phyloP scores from a whole-genome alignment of 2,329 filamentous ascomycete genomes.

The Colletotrichum brevisporum region DNA sequence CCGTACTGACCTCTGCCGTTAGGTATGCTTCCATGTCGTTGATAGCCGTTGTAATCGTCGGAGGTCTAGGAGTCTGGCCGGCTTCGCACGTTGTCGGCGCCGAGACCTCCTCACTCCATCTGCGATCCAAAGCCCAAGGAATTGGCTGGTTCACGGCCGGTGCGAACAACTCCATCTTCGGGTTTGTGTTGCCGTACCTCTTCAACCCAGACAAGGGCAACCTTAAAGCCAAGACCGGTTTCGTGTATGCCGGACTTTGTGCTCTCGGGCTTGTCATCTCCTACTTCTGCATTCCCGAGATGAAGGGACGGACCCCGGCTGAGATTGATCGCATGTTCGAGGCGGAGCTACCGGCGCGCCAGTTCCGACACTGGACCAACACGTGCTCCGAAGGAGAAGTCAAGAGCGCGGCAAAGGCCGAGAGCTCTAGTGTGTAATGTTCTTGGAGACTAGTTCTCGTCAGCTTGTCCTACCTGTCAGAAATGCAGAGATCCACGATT shows the following conservation, averaged over 20 bases:
- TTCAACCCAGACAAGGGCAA: slow-evolving; percentile 58
- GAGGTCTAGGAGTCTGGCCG: slow-evolving; percentile 60
- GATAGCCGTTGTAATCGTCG: slow-evolving; percentile 60
- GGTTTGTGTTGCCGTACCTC: slow-evolving; percentile 64
- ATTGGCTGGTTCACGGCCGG: slow-evolving; percentile 59
- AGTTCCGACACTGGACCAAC: slow-evolving; percentile 45
- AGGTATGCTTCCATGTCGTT: slow-evolving; percentile 51
- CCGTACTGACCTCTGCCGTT: neutral
- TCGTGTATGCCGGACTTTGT: slow-evolving; percentile 56
- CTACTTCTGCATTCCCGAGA: slow-evolving; percentile 66
- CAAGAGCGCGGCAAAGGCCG: slow-evolving; percentile 11
- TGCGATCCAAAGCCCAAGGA: slow-evolving; percentile 60
- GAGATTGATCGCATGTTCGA: slow-evolving; percentile 63
- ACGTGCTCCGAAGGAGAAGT: slow-evolving; percentile 5
- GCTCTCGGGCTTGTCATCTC: slow-evolving; percentile 52
- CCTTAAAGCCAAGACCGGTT: slow-evolving; percentile 57
- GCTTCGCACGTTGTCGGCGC: slow-evolving; percentile 57
- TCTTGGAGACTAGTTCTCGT: no score
- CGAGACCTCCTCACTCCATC: slow-evolving; percentile 59
- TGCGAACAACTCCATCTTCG: slow-evolving; percentile 57
- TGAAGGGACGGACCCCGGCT: slow-evolving; percentile 60
- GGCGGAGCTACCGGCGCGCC: slow-evolving; percentile 45
- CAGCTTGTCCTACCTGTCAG: neutral
- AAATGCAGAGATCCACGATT: slow-evolving; percentile 5
- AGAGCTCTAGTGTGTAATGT: slow-evolving; percentile 16